These are phyloP conservation scores for Clavariopsis aquatica DNA, from an alignment of 495 filamentous ascomycete species.

Conservation along the genomic window DNA sequence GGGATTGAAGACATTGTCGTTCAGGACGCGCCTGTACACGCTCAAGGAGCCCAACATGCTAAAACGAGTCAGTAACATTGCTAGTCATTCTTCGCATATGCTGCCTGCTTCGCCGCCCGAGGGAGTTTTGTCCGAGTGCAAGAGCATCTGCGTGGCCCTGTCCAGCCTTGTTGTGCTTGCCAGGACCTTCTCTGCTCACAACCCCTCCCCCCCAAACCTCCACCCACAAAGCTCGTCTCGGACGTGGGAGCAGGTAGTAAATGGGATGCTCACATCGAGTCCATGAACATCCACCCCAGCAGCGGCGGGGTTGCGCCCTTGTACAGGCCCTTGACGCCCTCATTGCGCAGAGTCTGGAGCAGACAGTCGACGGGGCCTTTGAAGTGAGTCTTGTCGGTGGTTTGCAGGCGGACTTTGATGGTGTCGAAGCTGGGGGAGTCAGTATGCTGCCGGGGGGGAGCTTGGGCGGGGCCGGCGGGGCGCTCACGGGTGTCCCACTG, in stretches of 20 bases:
- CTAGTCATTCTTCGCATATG: too few species aligned
- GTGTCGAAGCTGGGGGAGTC: constrained; percentile 73
- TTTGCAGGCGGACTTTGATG: constrained; percentile 93
- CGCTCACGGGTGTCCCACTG: constrained; percentile 68
- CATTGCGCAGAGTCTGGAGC: constrained; percentile 73
- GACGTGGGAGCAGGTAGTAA: too few species aligned
- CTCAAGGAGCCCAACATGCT: constrained; percentile 91
- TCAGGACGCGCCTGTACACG: constrained; percentile 79
- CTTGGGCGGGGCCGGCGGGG: background rate
- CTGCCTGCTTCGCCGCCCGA: too few species aligned
- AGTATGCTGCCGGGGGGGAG: background rate
- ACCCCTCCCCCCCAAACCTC: too few species aligned
- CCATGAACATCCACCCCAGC: constrained; percentile 98
- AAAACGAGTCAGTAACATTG: constrained; percentile 1
- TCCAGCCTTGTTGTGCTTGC: too few species aligned
- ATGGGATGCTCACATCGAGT: constrained; percentile 61
- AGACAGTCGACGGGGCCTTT: constrained; percentile 84
- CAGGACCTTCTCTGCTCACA: too few species aligned
- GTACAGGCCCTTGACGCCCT: constrained; percentile 78
- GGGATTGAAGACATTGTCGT: constrained; percentile 71
- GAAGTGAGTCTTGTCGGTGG: constrained; percentile 75
- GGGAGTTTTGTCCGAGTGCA: too few species aligned
- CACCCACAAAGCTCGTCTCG: too few species aligned
- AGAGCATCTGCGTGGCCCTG: too few species aligned
- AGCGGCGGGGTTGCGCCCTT: constrained; percentile 89